A percentile compares a stretch with the other conserved stretches of the same genome.
phyloP scores from a whole-genome alignment of 1,284 basidiomycete genomes.

The Pascua sp. region DNA sequence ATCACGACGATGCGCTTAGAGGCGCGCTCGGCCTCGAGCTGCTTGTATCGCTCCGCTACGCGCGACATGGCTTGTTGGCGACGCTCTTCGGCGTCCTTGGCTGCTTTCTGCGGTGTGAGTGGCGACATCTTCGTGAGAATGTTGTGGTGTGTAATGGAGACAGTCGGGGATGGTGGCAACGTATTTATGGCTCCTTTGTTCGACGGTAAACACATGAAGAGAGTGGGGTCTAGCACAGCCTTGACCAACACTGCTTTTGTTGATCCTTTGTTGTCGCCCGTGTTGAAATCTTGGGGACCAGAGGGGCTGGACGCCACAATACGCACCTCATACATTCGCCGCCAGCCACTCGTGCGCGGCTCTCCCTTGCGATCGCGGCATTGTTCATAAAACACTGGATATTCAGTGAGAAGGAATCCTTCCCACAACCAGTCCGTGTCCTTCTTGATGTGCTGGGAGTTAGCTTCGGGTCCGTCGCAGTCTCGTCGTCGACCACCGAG shows the following conservation, averaged over 20 bases:
- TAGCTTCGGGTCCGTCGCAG: too few relatives aligned
- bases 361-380: conserved; percentile 28
- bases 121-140: background rate
- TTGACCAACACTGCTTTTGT: background rate
- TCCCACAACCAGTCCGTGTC: conserved; percentile 48
- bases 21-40: conserved; percentile 35
- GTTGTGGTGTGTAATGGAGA: too few relatives aligned
- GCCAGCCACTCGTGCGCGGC: conserved; percentile 36
- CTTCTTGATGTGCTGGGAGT: conserved; percentile 33
- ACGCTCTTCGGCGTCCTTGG: conserved; percentile 33
- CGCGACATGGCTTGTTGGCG: conserved; percentile 26
- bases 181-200: background rate
- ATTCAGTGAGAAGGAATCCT: conserved; percentile 32
- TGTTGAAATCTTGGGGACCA: too few relatives aligned
- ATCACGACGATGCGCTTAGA: conserved; percentile 37
- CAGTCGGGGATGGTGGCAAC: background rate
- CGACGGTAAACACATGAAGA: too few relatives aligned
- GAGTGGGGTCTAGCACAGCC: background rate
- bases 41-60: conserved; percentile 34
- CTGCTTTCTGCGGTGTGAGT: conserved; percentile 31
- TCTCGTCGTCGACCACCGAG: too few relatives aligned
- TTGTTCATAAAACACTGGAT: conserved; percentile 32
- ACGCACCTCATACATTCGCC: conserved; percentile 41
- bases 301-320: background rate
- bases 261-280: background rate